phyloP scores from a whole-genome alignment of 202 grass and related monocot genomes.

The Carex arenaria region DNA sequence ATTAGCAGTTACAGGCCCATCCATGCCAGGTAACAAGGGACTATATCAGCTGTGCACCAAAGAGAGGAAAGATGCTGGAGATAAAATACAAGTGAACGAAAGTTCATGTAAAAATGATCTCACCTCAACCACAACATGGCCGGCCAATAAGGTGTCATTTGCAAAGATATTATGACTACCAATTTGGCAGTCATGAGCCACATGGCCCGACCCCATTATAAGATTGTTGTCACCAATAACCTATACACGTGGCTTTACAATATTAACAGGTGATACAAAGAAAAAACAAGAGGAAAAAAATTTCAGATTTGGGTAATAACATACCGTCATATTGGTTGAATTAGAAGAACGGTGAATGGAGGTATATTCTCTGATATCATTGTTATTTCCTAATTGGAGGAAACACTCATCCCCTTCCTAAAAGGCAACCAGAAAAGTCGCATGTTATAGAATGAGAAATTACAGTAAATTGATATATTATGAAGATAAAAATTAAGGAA shows the following conservation, averaged over 20 bases:
- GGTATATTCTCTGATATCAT: constrained; percentile 90
- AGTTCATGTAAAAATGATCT: constrained; percentile 28
- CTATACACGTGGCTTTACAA: constrained; percentile 35
- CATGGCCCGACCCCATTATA: constrained; percentile 91
- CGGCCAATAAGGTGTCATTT: constrained; percentile 76
- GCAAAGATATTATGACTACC: constrained; percentile 94
- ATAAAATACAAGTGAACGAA: constrained; percentile 1
- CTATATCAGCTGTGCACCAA: background rate
- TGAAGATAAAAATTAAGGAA: background rate
- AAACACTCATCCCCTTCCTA: constrained; percentile 74
- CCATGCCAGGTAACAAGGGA: background rate
- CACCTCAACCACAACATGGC: constrained; percentile 89
- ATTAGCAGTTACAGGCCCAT: background rate
- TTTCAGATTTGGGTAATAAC: constrained; percentile 1
- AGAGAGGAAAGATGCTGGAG: background rate
- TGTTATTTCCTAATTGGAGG: constrained; percentile 66
- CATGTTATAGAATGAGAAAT: background rate
- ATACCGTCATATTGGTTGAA: constrained; percentile 72
- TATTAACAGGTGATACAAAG: background rate
- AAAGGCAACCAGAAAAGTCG: constrained; percentile 6
- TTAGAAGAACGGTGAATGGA: constrained; percentile 89
- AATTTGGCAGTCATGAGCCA: constrained; percentile 94
- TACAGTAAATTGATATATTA: background rate
- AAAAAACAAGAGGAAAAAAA: constrained; percentile 26
- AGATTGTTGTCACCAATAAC: constrained; percentile 87